Base-by-base conservation (phyloP, 768 basidiomycete genomes). In the Boletus reticuloceps region DNA sequence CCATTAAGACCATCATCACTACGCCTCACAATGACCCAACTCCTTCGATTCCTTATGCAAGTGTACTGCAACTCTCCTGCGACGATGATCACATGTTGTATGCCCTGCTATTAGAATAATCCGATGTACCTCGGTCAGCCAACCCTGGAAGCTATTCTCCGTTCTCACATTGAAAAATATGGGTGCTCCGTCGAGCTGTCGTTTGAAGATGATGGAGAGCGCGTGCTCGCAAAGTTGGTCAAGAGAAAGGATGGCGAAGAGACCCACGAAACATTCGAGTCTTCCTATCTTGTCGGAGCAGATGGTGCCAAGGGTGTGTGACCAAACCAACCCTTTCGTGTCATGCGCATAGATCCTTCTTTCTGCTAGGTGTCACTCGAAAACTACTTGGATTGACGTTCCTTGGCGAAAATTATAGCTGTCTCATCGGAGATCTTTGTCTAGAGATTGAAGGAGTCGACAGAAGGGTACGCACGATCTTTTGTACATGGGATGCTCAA, bases 331-430 rank as follows among this genome's bases (percentile, higher is more conserved):
- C 8, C 2, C 13, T 14, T 45, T 36, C 34, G 5, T 38, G 17
- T 16, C 11, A 19, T 47, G 36, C 14, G 36, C 22, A 17, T 25
- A 7, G 5, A 25, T 31, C 19, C 19, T 3, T 48, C 32, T 25
- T 37, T 29, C 25, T 31, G 16, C 32, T 34, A 77, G 77, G 67
- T 13, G 41, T 69, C 4, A 70, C 71, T 8, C 67, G 80, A 20
- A 77, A 75, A 54, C 59, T 64, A 40, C 68, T 78, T 5, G 78
- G 76, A 0, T 56, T 81, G 6, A 61, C 65, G 0, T 81, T 16
- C 38, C 14, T 39, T 39, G 38, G 17, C 0, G 71, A 70, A 5
- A 63, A 63, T 5, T 58, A 72, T 20, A 20, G 50, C 4, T 44
- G 68, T 2, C 49, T 75, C 0, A 62, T 71, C 9, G 79, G 72